Conservation (phyloP, 176 grass and related monocot species). For the Oryza coarctata region DNA sequence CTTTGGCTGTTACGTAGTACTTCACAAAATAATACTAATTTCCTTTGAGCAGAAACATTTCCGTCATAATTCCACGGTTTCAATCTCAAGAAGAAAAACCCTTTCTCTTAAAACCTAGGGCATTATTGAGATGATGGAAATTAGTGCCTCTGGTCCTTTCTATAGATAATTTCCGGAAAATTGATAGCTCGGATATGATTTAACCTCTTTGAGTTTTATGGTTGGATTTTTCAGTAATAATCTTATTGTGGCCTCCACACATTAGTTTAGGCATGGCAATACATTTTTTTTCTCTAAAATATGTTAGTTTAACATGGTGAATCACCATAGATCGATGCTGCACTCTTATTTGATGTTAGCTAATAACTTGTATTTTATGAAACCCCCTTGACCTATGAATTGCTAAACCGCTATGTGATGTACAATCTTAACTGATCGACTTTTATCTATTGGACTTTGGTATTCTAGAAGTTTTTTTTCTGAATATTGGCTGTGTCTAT, state of each 20-base stretch:
- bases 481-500: neutral
- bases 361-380: neutral
- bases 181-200: neutral
- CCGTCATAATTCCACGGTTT: neutral
- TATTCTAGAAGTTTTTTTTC: neutral
- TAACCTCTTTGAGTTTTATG: neutral
- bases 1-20: neutral
- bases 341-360: neutral
- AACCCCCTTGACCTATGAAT: neutral
- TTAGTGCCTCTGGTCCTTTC: neutral
- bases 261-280: too few relatives aligned
- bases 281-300: neutral
- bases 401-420: neutral
- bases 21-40: neutral
- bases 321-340: neutral
- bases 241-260: too few relatives aligned
- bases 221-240: neutral
- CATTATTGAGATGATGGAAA: neutral
- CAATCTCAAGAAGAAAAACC: neutral
- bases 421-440: neutral
- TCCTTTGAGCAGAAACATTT: neutral
- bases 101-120: neutral
- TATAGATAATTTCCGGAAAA: slow-evolving; percentile 6
- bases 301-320: neutral
- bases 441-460: slow-evolving; percentile 1